Evolutionary conservation across 2,329 filamentous ascomycete genomes (phyloP), one percentile per base, ranked within the genome.

Genomic region (Exophiala aquamarina): DNA sequence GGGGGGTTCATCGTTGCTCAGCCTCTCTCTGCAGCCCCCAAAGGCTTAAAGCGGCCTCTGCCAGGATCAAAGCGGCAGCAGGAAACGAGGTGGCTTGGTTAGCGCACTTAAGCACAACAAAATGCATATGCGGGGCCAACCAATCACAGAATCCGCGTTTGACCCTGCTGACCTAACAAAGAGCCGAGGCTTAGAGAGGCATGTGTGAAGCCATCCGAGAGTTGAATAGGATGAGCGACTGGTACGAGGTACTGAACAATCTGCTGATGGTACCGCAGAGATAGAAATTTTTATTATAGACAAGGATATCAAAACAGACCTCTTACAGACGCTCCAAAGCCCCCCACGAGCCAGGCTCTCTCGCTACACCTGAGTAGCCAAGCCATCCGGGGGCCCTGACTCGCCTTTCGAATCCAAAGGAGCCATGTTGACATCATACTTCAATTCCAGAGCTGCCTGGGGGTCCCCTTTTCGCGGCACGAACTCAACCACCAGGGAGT

Each of bases 401-500:
- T 67, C 63, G 17, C 44, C 48, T 33, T 47, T 33, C 3, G 33
- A 15, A 17, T 47, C 44, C 44, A 54, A 35, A 21, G 62, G 59
- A 9, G 67, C 70, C 57, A 74, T 56, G 41, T 67, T 71, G 37
- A 79, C 72, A 58, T 81, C 70, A 56, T 80, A 80, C 10, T 71
- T 60, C 36, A 82, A 60, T 61, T 82, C 77, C 52, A 76, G 72
- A 3, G 72, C 67, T 18, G 79, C 78, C 56, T 77, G 68, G 14
- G 71, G 63, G 54, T 81, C 74, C 20, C 69, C 71, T 56, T 79
- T 58, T 37, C 71, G 70, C 4, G 74, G 73, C 44, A 72, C 63
- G 57, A 83, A 83, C 41, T 82, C 78, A 9, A 82, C 78, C 28
- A 81, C 60, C 40, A 83, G 59, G 11, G 73, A 75, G 49, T 82